Base-by-base conservation (phyloP, 495 filamentous ascomycete genomes). In the Aspergillus indologenus region DNA sequence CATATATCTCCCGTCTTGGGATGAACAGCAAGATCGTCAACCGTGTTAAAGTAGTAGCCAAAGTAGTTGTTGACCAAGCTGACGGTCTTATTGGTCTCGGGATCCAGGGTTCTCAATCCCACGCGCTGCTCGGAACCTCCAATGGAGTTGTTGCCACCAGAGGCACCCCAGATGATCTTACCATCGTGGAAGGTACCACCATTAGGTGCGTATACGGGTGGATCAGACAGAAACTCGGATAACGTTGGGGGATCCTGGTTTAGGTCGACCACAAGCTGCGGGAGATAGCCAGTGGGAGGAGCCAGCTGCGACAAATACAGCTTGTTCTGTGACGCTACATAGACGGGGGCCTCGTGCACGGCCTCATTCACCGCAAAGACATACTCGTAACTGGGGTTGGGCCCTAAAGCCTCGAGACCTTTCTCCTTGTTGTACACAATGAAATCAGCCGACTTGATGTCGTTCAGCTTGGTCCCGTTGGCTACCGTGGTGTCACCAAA, bases 261-360 rank as follows among this genome's bases (percentile, higher is more conserved):
- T 9, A 75, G 60, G 56, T 77, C 68, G 11, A 76, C 53, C 6
- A 74, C 64, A 12, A 71, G 58, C 47, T 73, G 64, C 0, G 66
- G 64, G 11, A 71, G 61, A 40, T 60, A 64, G 19, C 65, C 65
- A 22, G 46, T 65, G 60, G 70, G 63, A 62, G 70, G 64, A 62
- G 62, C 31, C 64, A 65, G 26, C 58, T 69, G 68, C 12, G 71
- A 65, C n/a, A 74, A 20, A 52, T 65, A 68, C 22, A 76, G 62
- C 50, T 67, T 71, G 58, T 78, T 77, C 34, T 65, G 65, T 5
- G 57, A 65, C 1, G 70, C 65, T 0, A 75, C 74, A 55, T 72
- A 79, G 22, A 78, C 68, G 4, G 75, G 74, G 0, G 72, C 75
- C 59, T 79, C 76, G 53, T 79, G 76, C 11, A 75, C 65, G 1